Conservation (phyloP, 768 basidiomycete genomes). For the Mycena galopus region DNA sequence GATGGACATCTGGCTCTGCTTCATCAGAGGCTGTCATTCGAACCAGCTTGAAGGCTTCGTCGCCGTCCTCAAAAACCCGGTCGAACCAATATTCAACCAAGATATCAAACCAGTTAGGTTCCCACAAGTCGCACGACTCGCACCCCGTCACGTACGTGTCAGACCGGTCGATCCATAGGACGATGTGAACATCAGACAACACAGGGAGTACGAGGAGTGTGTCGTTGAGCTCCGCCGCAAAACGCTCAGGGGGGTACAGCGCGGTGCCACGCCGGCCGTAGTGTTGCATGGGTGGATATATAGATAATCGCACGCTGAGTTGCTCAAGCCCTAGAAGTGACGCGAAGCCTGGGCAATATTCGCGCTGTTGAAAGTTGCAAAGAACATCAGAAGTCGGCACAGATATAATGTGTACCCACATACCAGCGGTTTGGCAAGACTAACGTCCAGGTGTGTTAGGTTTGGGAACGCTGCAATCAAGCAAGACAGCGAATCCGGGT, state of each 20-base stretch:
- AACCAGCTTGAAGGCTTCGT: too few relatives aligned
- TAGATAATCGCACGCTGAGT: background rate
- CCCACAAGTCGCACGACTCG: too few relatives aligned
- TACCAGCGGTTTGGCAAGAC: background rate
- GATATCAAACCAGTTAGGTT: too few relatives aligned
- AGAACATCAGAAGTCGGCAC: background rate
- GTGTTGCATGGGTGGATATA: too few relatives aligned
- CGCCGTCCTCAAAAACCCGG: too few relatives aligned
- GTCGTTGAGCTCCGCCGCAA: background rate
- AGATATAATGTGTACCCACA: background rate
- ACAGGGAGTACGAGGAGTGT: background rate
- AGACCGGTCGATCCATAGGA: too few relatives aligned
- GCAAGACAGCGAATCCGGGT: background rate
- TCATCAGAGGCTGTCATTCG: too few relatives aligned
- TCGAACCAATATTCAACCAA: too few relatives aligned
- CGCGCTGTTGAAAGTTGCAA: background rate
- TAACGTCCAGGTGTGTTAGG: slow-evolving; percentile 7
- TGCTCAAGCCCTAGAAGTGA: background rate
- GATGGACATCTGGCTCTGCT: too few relatives aligned
- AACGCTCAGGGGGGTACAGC: background rate
- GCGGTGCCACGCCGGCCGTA: background rate
- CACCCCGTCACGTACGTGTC: too few relatives aligned
- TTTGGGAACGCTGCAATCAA: slow-evolving; percentile 2
- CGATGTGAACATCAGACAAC: too few relatives aligned
- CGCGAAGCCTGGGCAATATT: background rate